A percentile compares a stretch with the other conserved stretches of the same genome.
These are phyloP conservation scores for Mucor piriformis DNA, from an alignment of 371 early-diverging fungal genomes.

Conservation along the genomic window DNA sequence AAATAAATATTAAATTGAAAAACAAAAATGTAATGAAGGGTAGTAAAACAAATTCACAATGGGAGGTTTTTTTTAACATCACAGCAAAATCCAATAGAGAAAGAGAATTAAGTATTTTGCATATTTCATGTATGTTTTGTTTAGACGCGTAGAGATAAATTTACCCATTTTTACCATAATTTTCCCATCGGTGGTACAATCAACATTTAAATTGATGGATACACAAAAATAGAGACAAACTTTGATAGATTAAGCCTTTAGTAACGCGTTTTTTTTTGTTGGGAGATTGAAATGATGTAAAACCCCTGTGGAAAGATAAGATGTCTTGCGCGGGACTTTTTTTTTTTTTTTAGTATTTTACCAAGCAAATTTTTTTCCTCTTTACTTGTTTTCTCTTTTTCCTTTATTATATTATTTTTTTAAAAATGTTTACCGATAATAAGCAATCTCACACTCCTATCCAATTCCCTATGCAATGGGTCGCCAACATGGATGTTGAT, in stretches of 20 bases:
- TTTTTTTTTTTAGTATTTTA: constrained; percentile 4
- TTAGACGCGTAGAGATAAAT: too few species aligned
- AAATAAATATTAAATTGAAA: too few species aligned
- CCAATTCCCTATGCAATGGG: constrained; percentile 68
- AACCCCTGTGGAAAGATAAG: constrained; percentile 29
- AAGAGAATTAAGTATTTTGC: too few species aligned
- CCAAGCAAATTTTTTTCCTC: not conserved
- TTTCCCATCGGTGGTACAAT: constrained; percentile 15
- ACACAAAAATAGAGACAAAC: not conserved
- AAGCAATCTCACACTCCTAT: constrained; percentile 12
- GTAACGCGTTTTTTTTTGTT: constrained; percentile 9
- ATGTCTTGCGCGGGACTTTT: constrained; percentile 10
- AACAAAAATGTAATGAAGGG: too few species aligned
- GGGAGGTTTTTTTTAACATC: too few species aligned
- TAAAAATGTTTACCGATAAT: constrained; percentile 26
- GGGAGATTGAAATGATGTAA: constrained; percentile 28
- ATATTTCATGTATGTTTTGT: too few species aligned
- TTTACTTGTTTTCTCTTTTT: constrained; percentile 7
- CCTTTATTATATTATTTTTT: not conserved
- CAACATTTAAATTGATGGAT: not conserved
- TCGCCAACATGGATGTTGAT: constrained; percentile 69
- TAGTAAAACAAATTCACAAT: too few species aligned
- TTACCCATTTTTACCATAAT: constrained; percentile 13
- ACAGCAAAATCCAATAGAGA: too few species aligned
- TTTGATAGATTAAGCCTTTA: not conserved